Conservation (phyloP, 352 stramenopile genomes). For the Globisporangium parvum region DNA sequence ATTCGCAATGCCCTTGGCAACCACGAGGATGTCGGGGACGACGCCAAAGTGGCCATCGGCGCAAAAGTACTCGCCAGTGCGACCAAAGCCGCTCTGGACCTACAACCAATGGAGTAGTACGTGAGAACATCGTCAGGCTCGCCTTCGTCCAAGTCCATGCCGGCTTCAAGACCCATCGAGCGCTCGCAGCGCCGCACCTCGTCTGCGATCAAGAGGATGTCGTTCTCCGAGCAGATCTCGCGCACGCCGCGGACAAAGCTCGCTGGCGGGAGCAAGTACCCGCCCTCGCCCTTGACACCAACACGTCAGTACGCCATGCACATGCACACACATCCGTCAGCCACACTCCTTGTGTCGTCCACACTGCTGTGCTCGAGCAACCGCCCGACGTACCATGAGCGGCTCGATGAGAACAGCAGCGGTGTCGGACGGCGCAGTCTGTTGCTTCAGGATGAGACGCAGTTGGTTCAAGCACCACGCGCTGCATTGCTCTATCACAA, state of each 20-base stretch:
- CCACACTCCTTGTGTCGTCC: too few relatives aligned
- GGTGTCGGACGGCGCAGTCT: slow-evolving; percentile 52
- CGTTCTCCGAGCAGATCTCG: slow-evolving; percentile 87
- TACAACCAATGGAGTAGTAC: too few relatives aligned
- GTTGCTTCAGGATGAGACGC: slow-evolving; percentile 67
- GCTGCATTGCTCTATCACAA: slow-evolving; percentile 35
- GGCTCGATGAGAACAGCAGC: slow-evolving; percentile 77
- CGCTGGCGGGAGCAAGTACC: slow-evolving; percentile 87
- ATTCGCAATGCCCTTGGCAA: slow-evolving; percentile 92
- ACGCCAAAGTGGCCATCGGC: slow-evolving; percentile 77
- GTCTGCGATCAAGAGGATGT: slow-evolving; percentile 92
- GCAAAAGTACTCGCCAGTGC: slow-evolving; percentile 85
- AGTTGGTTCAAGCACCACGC: slow-evolving; percentile 82
- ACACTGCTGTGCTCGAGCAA: slow-evolving; percentile 39
- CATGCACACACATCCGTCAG: too few relatives aligned
- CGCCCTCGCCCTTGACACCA: slow-evolving; percentile 85
- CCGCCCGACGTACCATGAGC: slow-evolving; percentile 54
- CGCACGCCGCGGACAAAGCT: slow-evolving; percentile 89
- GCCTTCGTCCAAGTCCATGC: too few relatives aligned
- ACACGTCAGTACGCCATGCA: too few relatives aligned
- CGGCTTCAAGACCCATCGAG: too few relatives aligned
- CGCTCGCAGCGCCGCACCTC: slow-evolving; percentile 43
- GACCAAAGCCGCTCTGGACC: slow-evolving; percentile 85
- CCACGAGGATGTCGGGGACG: slow-evolving; percentile 91
- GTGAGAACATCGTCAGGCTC: too few relatives aligned